Conservation (phyloP, 352 stramenopile species). For the Phytophthora chlamydospora region DNA sequence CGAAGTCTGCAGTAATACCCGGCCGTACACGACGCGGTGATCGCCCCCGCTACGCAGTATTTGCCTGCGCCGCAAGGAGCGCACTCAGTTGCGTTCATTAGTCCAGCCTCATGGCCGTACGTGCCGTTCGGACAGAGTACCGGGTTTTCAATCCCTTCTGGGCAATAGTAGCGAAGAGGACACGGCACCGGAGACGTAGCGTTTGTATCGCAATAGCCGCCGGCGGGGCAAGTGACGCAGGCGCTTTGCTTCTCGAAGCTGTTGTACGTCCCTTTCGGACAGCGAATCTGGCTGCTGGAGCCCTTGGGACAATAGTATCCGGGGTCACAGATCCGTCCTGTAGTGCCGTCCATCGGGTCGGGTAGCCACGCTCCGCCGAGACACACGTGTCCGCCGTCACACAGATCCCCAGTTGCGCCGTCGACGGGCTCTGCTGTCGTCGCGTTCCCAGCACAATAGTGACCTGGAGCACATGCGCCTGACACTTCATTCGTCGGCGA, state of each 20-base stretch:
- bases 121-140: conserved; percentile 81
- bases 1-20: conserved; percentile 85
- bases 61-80: conserved; percentile 70
- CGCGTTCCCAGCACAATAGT: conserved; percentile 70
- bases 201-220: conserved; percentile 76
- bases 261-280: conserved; percentile 78
- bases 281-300: conserved; percentile 56
- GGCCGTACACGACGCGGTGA: conserved; percentile 78
- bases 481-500: conserved; percentile 57
- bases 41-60: conserved; percentile 76
- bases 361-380: conserved; percentile 59
- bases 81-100: conserved; percentile 61
- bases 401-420: conserved; percentile 51
- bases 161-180: conserved; percentile 76
- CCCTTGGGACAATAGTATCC: conserved; percentile 76
- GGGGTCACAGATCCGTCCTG: conserved; percentile 57
- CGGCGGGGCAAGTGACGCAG: conserved; percentile 61
- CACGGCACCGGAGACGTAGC: conserved; percentile 55
- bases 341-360: conserved; percentile 58
- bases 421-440: conserved; percentile 46
- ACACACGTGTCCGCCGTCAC: conserved; percentile 64
- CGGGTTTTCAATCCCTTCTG: conserved; percentile 47
- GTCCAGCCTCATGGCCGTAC: conserved; percentile 58
- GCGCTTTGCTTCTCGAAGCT: conserved; percentile 45
- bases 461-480: conserved; percentile 63